Conservation (phyloP, 2,329 filamentous ascomycete species). For the Scytalidium sp. region DNA sequence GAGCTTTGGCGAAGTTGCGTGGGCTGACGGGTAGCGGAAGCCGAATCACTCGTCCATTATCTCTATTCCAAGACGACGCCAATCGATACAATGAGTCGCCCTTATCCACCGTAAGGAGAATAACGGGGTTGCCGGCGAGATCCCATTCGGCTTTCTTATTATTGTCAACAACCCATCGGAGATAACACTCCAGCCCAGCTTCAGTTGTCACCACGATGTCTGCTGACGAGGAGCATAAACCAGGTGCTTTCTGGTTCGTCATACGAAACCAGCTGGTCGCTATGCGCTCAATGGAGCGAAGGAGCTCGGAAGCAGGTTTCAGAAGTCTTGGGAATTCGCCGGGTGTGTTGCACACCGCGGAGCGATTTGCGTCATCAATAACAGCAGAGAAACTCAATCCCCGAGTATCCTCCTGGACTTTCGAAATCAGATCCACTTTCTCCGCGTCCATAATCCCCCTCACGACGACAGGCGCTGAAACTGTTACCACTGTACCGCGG, state of each 20-base stretch:
- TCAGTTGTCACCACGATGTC: background rate
- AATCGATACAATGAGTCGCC: background rate
- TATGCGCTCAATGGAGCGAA: background rate
- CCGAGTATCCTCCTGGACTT: conserved; percentile 3
- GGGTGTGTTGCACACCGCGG: background rate
- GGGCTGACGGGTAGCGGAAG: background rate
- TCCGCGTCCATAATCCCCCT: background rate
- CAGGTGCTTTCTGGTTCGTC: background rate
- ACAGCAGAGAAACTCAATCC: conserved; percentile 16
- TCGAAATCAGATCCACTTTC: conserved; percentile 2
- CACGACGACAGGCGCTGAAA: conserved; percentile 38
- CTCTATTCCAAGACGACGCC: background rate
- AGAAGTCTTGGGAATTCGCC: background rate
- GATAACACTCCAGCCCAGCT: background rate
- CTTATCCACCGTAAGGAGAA: background rate
- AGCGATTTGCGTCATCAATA: background rate
- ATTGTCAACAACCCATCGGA: background rate
- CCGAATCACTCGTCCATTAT: background rate
- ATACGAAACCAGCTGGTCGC: background rate
- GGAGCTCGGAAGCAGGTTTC: background rate
- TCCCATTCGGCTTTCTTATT: background rate
- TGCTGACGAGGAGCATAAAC: background rate
- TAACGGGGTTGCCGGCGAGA: background rate
- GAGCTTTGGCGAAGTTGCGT: background rate
- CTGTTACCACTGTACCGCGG: conserved; percentile 51